A percentile compares a stretch with the other conserved stretches of the same genome.
These are phyloP conservation scores for Geosmithia morbida DNA, from an alignment of 2,329 filamentous ascomycete species.

Conservation along the genomic window DNA sequence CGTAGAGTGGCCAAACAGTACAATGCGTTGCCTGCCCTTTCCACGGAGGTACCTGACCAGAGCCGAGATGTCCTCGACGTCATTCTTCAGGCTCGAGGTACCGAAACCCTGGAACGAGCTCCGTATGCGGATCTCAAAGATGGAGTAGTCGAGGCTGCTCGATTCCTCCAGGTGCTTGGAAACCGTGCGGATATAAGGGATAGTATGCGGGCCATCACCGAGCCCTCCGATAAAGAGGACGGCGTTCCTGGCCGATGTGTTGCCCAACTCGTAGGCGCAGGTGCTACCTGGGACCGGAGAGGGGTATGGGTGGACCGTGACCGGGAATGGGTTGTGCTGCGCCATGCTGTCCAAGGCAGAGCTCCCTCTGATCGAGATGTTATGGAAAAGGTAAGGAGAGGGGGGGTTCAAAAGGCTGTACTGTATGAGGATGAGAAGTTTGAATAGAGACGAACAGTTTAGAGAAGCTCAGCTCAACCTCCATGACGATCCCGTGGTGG, in stretches of 20 bases:
- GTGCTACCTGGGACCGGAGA: slow-evolving; percentile 19
- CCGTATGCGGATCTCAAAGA: slow-evolving; percentile 41
- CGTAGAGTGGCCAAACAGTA: slow-evolving; percentile 44
- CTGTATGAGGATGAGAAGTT: neutral
- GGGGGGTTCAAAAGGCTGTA: neutral
- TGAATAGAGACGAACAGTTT: neutral
- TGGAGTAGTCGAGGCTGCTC: slow-evolving; percentile 27
- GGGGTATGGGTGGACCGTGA: slow-evolving; percentile 30
- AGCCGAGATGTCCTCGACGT: slow-evolving; percentile 37
- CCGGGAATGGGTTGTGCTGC: slow-evolving; percentile 19
- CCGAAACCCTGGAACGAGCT: slow-evolving; percentile 41
- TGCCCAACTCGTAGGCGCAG: slow-evolving; percentile 32
- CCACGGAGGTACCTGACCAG: slow-evolving; percentile 38
- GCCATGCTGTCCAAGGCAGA: slow-evolving; percentile 8
- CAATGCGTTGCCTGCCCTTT: slow-evolving; percentile 33
- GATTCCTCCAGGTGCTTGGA: slow-evolving; percentile 25
- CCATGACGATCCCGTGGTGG: neutral
- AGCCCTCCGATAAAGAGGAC: slow-evolving; percentile 59
- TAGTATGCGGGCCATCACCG: slow-evolving; percentile 52
- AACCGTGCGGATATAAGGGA: slow-evolving; percentile 38
- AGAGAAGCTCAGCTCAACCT: neutral
- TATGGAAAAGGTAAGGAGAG: neutral
- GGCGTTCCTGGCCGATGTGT: slow-evolving; percentile 32
- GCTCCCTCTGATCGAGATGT: too few species aligned
- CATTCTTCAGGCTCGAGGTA: slow-evolving; percentile 31